Evolutionary conservation across 2,329 filamentous ascomycete species (phyloP).

Genomic region (Coniella lustricola): DNA sequence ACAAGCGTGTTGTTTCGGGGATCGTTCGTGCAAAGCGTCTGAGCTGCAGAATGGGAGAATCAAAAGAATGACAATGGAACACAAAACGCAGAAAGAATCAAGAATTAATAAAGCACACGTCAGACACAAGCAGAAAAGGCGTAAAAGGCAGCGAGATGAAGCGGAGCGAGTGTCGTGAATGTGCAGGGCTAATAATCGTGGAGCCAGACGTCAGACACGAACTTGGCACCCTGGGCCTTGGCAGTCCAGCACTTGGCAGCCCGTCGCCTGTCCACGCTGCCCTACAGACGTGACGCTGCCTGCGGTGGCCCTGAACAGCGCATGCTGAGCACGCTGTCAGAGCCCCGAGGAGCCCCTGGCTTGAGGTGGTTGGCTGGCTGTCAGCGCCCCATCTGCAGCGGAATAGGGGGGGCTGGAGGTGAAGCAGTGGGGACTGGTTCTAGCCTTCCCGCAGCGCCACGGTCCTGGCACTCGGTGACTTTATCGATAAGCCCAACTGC

Average conservation of each 20-base stretch:
- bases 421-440: slow-evolving; percentile 2
- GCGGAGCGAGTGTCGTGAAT: not conserved
- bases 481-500: slow-evolving; percentile 14
- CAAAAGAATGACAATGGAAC: not conserved
- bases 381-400: slow-evolving; percentile 1
- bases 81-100: not conserved
- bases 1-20: slow-evolving; percentile 5
- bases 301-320: slow-evolving; percentile 2
- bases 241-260: too few species aligned
- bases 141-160: slow-evolving; percentile 12
- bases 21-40: not conserved
- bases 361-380: slow-evolving; percentile 9
- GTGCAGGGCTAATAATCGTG: not conserved
- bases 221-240: not conserved
- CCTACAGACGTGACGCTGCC: slow-evolving; percentile 1
- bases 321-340: not conserved
- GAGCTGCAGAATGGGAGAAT: not conserved
- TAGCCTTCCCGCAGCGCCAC: not conserved
- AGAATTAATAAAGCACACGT: not conserved
- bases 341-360: slow-evolving; percentile 5
- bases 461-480: too few species aligned
- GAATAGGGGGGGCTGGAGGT: not conserved
- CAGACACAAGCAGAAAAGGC: too few species aligned
- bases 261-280: not conserved
- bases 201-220: slow-evolving; percentile 10